Conservation (phyloP, 1,284 basidiomycete species). For the Cryptococcus jaspeensis region DNA sequence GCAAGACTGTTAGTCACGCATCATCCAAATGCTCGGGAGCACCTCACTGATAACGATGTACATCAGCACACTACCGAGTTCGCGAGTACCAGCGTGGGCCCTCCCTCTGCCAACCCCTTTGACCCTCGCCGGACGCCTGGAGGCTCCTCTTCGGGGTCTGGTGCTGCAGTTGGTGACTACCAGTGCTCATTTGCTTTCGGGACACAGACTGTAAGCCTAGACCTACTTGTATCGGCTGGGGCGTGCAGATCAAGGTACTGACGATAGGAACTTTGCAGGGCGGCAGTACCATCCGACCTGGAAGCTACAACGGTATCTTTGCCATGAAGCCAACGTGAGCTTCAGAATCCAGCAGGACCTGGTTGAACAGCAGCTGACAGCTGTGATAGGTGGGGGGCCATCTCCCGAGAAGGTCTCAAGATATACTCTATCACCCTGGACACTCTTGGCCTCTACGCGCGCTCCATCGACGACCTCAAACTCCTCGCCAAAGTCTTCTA, state of each 20-base stretch:
- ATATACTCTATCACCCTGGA: conserved; percentile 31
- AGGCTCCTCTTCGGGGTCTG: conserved; percentile 39
- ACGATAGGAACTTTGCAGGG: conserved; percentile 16
- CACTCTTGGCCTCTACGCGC: conserved; percentile 38
- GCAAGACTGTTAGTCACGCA: conserved; percentile 28
- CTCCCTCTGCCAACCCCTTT: conserved; percentile 26
- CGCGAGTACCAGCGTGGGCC: conserved; percentile 24
- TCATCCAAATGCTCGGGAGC: no score
- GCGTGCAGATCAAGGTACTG: no score
- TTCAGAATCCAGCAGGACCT: no score
- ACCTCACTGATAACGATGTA: conserved; percentile 1
- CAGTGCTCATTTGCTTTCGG: conserved; percentile 37
- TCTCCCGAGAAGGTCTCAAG: conserved; percentile 39
- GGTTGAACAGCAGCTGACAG: neutral
- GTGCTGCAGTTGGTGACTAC: conserved; percentile 37
- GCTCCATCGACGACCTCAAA: conserved; percentile 34
- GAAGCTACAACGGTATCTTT: conserved; percentile 39
- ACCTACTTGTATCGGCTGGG: neutral
- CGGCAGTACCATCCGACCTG: conserved; percentile 38
- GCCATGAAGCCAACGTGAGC: conserved; percentile 39
- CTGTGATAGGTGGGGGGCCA: conserved; percentile 24
- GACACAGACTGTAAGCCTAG: conserved; percentile 21
- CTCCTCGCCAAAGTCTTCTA: conserved; percentile 31
- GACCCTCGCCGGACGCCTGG: conserved; percentile 34
- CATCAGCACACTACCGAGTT: conserved; percentile 34